Base-by-base conservation (phyloP, 768 basidiomycete genomes). In the Pholiota microspora region DNA sequence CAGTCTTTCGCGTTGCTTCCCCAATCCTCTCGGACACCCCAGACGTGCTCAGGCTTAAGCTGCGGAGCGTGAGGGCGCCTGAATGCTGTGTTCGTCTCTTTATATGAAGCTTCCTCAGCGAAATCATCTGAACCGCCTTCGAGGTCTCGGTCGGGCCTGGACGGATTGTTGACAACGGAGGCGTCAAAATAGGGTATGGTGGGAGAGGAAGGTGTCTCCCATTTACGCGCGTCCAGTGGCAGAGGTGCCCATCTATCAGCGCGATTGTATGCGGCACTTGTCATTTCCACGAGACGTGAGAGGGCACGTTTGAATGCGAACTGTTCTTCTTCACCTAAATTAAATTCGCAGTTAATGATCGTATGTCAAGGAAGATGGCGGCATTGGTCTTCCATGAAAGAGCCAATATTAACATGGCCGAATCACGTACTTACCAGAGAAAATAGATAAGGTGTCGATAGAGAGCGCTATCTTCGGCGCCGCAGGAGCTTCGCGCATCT, bases 271-370 rank as follows among this genome's bases (percentile, higher is more conserved):
- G 48, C 56, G 42, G 66, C 63, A 56, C 74, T 75, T 15, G 79
- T 79, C 80, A 84, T 84, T 66, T 86, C 82, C 54, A 77, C 67
- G 16, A 85, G 67, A 23, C 82, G 72, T 12, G 82, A 84, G 16
- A 84, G 74, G 1, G 83, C 84, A 35, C 83, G 77, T 68, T 81
- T 81, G 73, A 78, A 85, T 1, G 81, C 81, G 61, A 85, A 84
- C 31, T 79, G 76, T 65, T 86, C 83, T 59, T 85, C 84, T 63
- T 84, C 73, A 13, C 79, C 83, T 66, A 40, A 40, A 50, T 44
- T 46, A 4, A 50, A 51, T 3, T 31, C n/a, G 15, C 18, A 46
- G 31, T 49, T 18, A 31, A 42, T 36, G 51, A 44, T 12, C 23
- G 32, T 15, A 36, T 40, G 28, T 23, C 18, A 31, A 51, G 24